Evolutionary conservation across 176 grass and related monocot genomes (phyloP), one percentile per base, ranked within the genome.

Genomic region (Tillandsia fasciculata): DNA sequence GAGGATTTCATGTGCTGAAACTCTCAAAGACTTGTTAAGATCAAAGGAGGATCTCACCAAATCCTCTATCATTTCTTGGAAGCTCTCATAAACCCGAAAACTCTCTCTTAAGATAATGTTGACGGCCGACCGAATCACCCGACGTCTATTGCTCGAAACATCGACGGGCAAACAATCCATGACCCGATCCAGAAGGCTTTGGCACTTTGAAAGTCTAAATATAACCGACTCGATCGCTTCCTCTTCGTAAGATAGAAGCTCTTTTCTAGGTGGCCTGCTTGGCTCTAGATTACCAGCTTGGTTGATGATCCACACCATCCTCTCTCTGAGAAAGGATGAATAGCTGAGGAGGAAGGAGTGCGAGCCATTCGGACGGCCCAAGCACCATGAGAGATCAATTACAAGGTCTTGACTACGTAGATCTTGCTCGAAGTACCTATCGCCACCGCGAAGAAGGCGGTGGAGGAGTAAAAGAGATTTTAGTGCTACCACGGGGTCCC

Each of bases 81-180:
- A 99, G 53, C 79, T 56, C 48, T 77, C 80, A 58, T 99, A 93
- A 52, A 93, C 94, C 66, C 83, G 88, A 77, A 99, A 86, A 77
- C 94, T 99, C 72, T 99, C 94, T 56, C 84, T 81, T 76, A 99
- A 81, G 54, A 88, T 84, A 85, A 99, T 86, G 78, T 80, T 64
- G 69, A 93, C 79, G 11, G 89, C 82, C 48, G 87, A 90, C 23
- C 70, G 77, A 3, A 81, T 72, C 8, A 82, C 77, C 51, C 48
- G 66, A 11, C 79, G n/a, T n/a, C n/a, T 51, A 4, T 29, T 67
- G 79, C 74, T 89, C 9, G 86, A 76, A 58, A 75, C 74, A 74
- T 93, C 77, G 27, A 79, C 77, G 1, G 82, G 84, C 3, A 88
- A 77, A 11, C 85, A 82, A 77, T 88, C 86, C 79, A 93, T 85